Evolutionary conservation across 2,329 filamentous ascomycete species (phyloP).

Genomic region (Calcarisporium arbuscula): DNA sequence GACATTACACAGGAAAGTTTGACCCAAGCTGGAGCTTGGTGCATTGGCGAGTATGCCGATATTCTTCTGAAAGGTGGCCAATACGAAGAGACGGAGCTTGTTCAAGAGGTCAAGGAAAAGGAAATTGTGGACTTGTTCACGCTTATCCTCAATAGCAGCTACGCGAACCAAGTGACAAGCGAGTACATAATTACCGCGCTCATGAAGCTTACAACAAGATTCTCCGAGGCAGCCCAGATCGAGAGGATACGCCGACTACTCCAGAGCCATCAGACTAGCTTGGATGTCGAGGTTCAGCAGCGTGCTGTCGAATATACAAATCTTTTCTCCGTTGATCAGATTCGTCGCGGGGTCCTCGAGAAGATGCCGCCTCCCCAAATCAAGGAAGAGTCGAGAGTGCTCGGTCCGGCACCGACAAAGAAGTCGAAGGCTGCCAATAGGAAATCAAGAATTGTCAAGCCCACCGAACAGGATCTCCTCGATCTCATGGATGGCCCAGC

Average conservation of each 20-base stretch:
- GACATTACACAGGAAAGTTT: slow-evolving; percentile 97
- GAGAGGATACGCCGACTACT: slow-evolving; percentile 78
- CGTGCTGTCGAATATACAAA: slow-evolving; percentile 93
- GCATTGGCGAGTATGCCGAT: slow-evolving; percentile 95
- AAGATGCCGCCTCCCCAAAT: slow-evolving; percentile 98
- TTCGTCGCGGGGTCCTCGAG: slow-evolving; percentile 84
- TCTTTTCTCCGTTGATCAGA: slow-evolving; percentile 82
- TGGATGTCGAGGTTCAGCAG: slow-evolving; percentile 95
- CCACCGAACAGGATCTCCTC: slow-evolving; percentile 84
- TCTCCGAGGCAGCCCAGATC: slow-evolving; percentile 77
- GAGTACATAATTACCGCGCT: slow-evolving; percentile 95
- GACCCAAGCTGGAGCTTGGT: slow-evolving; percentile 90
- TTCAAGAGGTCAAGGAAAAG: slow-evolving; percentile 71
- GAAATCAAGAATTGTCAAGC: slow-evolving; percentile 71
- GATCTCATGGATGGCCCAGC: slow-evolving; percentile 81
- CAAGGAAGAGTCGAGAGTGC: slow-evolving; percentile 84
- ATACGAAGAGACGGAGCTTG: slow-evolving; percentile 90
- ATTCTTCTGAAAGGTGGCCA: slow-evolving; percentile 80
- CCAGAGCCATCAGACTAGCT: slow-evolving; percentile 70
- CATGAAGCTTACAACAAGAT: slow-evolving; percentile 88
- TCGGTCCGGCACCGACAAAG: slow-evolving; percentile 68
- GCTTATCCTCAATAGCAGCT: slow-evolving; percentile 89
- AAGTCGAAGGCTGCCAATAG: slow-evolving; percentile 65
- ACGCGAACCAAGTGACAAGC: slow-evolving; percentile 81
- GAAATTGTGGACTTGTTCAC: slow-evolving; percentile 92